Evolutionary conservation across 306 rosid species (phyloP).

Genomic region (Acmispon strigosus): DNA sequence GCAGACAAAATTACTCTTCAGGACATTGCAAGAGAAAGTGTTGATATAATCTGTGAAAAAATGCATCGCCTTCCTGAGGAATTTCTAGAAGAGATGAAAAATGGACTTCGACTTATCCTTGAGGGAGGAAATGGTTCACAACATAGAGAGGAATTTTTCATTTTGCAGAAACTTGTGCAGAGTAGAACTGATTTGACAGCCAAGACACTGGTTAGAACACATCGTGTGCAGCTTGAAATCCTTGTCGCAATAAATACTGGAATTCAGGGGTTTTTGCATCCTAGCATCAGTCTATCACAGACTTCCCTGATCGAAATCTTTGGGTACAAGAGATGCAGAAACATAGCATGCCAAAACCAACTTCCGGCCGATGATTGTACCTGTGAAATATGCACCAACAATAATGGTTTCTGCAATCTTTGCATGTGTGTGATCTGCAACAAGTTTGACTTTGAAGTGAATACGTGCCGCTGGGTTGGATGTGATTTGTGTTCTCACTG

Average conservation of each 20-base stretch:
- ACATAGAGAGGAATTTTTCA: constrained; percentile 67
- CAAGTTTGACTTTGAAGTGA: constrained; percentile 93
- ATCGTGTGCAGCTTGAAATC: constrained; percentile 60
- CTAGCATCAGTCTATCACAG: constrained; percentile 77
- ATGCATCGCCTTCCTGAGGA: constrained; percentile 76
- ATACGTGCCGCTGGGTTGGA: constrained; percentile 93
- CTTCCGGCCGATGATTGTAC: constrained; percentile 90
- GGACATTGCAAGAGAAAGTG: constrained; percentile 70
- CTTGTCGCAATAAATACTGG: constrained; percentile 57
- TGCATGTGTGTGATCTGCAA: constrained; percentile 92
- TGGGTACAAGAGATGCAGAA: constrained; percentile 80
- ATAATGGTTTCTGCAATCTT: constrained; percentile 90
- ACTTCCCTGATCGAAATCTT: constrained; percentile 73
- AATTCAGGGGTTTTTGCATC: constrained; percentile 90
- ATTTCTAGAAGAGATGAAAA: constrained; percentile 68
- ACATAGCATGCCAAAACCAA: constrained; percentile 82
- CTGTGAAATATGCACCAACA: constrained; percentile 68
- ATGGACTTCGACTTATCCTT: constrained; percentile 57
- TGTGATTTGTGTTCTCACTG: constrained; percentile 91
- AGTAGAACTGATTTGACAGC: constrained; percentile 70
- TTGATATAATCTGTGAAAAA: constrained; percentile 64
- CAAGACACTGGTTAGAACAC: constrained; percentile 74
- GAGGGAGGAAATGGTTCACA: constrained; percentile 81
- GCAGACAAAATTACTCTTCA: constrained; percentile 69
- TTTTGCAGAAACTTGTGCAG: constrained; percentile 69